A percentile compares a stretch with the other conserved stretches of the same genome.
These are phyloP conservation scores for Euphrasia confusa DNA, from an alignment of 257 asterid species.

Conservation along the genomic window DNA sequence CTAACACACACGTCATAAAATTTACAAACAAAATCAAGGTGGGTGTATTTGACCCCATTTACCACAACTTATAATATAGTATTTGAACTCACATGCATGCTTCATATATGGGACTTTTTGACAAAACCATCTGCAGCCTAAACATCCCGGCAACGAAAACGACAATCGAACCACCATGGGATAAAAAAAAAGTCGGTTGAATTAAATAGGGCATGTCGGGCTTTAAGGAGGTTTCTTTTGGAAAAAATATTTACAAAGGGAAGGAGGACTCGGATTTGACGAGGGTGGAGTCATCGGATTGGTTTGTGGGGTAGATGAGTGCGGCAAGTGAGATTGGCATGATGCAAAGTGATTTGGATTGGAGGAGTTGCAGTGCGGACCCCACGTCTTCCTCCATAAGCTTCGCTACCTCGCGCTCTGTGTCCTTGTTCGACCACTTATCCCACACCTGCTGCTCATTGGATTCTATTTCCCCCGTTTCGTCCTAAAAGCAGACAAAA, in stretches of 20 bases:
- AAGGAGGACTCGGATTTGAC: constrained; percentile 63
- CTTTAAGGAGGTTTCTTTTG: constrained; percentile 27
- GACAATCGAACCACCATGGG: not conserved
- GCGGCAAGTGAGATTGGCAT: constrained; percentile 89
- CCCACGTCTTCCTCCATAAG: constrained; percentile 89
- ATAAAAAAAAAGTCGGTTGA: constrained; percentile 27
- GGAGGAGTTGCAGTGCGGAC: constrained; percentile 79
- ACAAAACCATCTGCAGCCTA: not conserved
- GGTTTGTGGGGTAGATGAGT: constrained; percentile 60
- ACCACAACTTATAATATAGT: not conserved
- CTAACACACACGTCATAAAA: constrained; percentile 5
- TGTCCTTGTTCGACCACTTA: constrained; percentile 76
- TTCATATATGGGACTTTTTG: not conserved
- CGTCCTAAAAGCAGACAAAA: constrained; percentile 32
- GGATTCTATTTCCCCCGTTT: constrained; percentile 32
- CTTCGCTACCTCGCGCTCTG: constrained; percentile 70
- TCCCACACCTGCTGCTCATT: constrained; percentile 64
- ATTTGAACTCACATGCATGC: constrained; percentile 1
- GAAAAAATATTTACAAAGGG: constrained; percentile 43
- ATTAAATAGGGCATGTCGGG: constrained; percentile 11
- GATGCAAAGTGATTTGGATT: constrained; percentile 81
- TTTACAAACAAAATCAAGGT: constrained; percentile 26
- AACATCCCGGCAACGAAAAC: not conserved
- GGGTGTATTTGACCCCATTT: constrained; percentile 15
- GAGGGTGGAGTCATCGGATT: constrained; percentile 38